phyloP scores from a whole-genome alignment of 441 rosid genomes.

The Adansonia grandidieri region DNA sequence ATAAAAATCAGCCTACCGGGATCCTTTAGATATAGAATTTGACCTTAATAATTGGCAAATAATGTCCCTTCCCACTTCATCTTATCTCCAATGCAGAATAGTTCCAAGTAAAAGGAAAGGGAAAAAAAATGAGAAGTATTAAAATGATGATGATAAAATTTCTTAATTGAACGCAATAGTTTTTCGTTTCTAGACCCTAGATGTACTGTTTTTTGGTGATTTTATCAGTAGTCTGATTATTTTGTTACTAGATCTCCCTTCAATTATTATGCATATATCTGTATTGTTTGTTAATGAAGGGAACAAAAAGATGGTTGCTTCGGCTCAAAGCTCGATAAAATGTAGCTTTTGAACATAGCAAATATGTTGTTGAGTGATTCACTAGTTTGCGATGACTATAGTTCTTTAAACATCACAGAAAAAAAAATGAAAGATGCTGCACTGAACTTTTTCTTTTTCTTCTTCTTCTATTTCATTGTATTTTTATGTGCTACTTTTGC shows the following conservation, averaged over 20 bases:
- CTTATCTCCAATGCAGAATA: not conserved
- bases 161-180: not conserved
- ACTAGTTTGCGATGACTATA: not conserved
- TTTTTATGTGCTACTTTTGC: constrained; percentile 25
- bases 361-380: not conserved
- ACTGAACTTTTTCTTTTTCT: not conserved
- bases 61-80: no score
- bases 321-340: not conserved
- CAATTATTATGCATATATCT: not conserved
- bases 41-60: no score
- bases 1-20: not conserved
- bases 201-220: not conserved
- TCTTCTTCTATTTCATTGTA: not conserved
- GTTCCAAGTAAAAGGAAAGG: not conserved
- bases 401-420: not conserved
- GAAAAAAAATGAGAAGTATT: not conserved
- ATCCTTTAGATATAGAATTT: not conserved
- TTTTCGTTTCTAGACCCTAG: not conserved
- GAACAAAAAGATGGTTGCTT: not conserved
- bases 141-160: not conserved
- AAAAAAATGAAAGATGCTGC: not conserved
- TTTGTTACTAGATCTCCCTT: not conserved
- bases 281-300: not conserved
- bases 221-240: not conserved
- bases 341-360: not conserved